Base-by-base conservation (phyloP, 106 monocot genomes). In the Acanthochlamys bracteata region DNA sequence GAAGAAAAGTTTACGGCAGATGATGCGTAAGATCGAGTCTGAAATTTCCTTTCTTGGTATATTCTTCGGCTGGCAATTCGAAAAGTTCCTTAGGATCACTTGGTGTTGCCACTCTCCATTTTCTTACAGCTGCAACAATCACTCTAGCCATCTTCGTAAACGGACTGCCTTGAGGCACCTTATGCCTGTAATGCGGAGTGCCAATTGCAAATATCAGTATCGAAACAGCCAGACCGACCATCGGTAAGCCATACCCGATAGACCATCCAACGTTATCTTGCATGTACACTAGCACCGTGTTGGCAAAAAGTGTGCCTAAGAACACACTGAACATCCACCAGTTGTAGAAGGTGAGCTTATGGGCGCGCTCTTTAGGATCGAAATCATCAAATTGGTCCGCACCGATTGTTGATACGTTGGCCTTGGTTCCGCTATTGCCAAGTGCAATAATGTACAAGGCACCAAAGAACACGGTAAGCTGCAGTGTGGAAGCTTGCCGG, bases 251-350 rank as follows among this genome's bases (percentile, higher is more conserved):
- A 23, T 86, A 86, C 2, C 86, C 86, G 3, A 86, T 11, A 11
- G 66, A 49, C 72, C 72, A 86, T 0, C 82, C 78, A 0, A 82
- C 76, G 21, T 75, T 76, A 54, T 86, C 86, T 51, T 86, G 86
- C 11, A 86, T 25, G 26, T 86, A 86, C 19, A 86, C 78, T 9
- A 86, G 60, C 11, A 86, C 27, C 7, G 76, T 82, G 22, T 71
- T 73, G 59, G 86, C 75, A 41, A 82, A 86, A 24, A 86, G 69
- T 11, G 82, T 82, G 42, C 86, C 86, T 0, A 81, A 19, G 61
- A 82, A 86, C 26, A 82, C 60, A 60, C 72, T 73, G 13, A 78
- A 78, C 78, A 86, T 79, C 85, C 86, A 86, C 86, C 86, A 86
- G 55, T 86, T 86, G 77, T 81, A 83, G 72, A 86, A 82, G 25